Evolutionary conservation across 106 monocot species (phyloP), one percentile per base, ranked within the genome.

Genomic region (Dendrobium officinale): DNA sequence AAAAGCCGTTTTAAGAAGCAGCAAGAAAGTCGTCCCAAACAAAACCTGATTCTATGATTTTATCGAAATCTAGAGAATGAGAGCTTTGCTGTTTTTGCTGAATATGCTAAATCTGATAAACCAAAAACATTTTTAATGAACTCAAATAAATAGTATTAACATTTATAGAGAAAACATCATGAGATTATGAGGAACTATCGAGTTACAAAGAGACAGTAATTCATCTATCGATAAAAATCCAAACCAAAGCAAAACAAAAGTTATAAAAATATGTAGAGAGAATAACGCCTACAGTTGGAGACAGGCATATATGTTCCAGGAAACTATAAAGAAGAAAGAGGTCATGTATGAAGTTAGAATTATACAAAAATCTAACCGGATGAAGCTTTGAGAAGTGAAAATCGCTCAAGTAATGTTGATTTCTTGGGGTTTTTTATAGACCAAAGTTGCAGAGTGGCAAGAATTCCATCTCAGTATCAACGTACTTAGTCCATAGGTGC

Each of bases 401-500:
- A 29, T 16, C 15, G 10, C 15, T 33, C 37, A 70, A 70, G 4
- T n/a, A n/a, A 61, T 61, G 22, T 61, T n/a, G 19, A 61, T 61
- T n/a, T 61, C 19, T 22, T 6, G 33, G 3, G 33, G 22, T 75
- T 4, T 55, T 67, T 88, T 78, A 93, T 42, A 96, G 66, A 44
- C 96, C 96, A 79, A 96, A 96, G 84, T 96, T 96, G 88, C 96
- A 96, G n/a, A 91, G 87, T 54, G 80, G 93, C 17, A 96, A 90
- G 81, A 87, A 93, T 43, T 96, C 93, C 96, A 96, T 93, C 29
- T 96, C 96, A 47, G 90, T 90, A 75, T 96, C 96, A 4, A 96
- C 93, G 79, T 93, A 93, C 80, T 96, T 91, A 24, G 91, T 91
- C 96, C 96, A 96, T 3, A 93, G 90, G 22, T 93, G 83, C 81